Evolutionary conservation across 768 basidiomycete species (phyloP).

Genomic region (Mycena crocata): DNA sequence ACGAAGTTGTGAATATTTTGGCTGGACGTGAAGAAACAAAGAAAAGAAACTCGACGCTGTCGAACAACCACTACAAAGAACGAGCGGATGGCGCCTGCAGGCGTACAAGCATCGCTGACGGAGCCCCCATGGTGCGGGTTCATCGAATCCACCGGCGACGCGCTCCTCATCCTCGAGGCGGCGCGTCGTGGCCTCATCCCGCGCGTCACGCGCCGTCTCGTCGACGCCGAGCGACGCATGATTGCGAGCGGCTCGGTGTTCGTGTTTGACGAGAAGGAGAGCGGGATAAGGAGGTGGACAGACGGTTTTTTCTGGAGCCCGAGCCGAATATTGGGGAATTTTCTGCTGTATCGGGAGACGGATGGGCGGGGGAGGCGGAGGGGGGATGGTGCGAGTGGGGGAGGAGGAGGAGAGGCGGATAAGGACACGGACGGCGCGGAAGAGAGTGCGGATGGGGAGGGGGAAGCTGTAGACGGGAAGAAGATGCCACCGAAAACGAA

Average conservation of each 20-base stretch:
- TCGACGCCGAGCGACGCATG: slow-evolving; percentile 93
- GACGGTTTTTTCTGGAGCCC: slow-evolving; percentile 98
- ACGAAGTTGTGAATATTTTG: too few species aligned
- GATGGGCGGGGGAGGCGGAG: slow-evolving; percentile 77
- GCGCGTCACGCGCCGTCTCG: slow-evolving; percentile 89
- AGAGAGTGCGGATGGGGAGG: slow-evolving; percentile 41
- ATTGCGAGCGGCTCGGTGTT: slow-evolving; percentile 95
- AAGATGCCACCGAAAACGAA: too few species aligned
- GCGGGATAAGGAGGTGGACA: slow-evolving; percentile 97
- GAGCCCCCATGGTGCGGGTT: slow-evolving; percentile 92
- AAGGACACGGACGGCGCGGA: slow-evolving; percentile 42
- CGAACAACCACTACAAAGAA: too few species aligned
- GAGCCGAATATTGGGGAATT: slow-evolving; percentile 92
- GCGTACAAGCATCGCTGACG: too few species aligned
- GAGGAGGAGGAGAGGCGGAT: slow-evolving; percentile 39
- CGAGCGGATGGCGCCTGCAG: too few species aligned
- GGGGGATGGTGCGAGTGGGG: slow-evolving; percentile 44
- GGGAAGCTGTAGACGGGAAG: too few species aligned
- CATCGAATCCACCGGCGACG: slow-evolving; percentile 96
- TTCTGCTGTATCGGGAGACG: slow-evolving; percentile 94
- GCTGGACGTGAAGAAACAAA: too few species aligned
- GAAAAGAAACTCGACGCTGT: too few species aligned
- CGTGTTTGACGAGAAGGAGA: slow-evolving; percentile 97
- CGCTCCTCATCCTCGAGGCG: slow-evolving; percentile 96
- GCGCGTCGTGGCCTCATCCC: slow-evolving; percentile 91